Evolutionary conservation across 2,329 filamentous ascomycete species (phyloP).

Genomic region (Ilyonectria robusta): DNA sequence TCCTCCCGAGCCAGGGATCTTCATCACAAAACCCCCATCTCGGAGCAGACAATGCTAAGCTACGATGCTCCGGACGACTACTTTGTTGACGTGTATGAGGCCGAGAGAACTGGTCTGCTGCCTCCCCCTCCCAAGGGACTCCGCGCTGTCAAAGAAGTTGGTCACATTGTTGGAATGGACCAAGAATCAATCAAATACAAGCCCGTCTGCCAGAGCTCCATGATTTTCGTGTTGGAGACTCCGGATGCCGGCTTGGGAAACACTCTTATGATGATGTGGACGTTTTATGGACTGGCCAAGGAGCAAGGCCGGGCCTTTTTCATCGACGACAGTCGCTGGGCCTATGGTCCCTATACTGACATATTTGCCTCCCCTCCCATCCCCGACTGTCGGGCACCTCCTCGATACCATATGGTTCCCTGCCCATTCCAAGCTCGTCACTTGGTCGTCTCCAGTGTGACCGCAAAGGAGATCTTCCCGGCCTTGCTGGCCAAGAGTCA

Average conservation of each 20-base stretch:
- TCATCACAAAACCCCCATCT: conserved; percentile 52
- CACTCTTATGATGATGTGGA: conserved; percentile 85
- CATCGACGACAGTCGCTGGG: conserved; percentile 87
- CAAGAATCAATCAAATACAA: conserved; percentile 60
- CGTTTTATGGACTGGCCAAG: conserved; percentile 84
- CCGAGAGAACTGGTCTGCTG: conserved; percentile 75
- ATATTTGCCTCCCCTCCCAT: conserved; percentile 79
- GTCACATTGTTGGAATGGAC: conserved; percentile 64
- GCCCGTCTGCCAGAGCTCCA: conserved; percentile 75
- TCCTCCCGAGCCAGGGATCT: conserved; percentile 69
- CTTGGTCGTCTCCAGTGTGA: conserved; percentile 80
- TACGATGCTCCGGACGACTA: conserved; percentile 76
- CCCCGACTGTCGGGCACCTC: conserved; percentile 78
- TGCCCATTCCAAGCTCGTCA: conserved; percentile 84
- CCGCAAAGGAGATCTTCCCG: conserved; percentile 75
- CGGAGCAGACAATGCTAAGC: conserved; percentile 61
- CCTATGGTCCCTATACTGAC: conserved; percentile 81
- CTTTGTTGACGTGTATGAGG: conserved; percentile 83
- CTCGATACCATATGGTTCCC: conserved; percentile 82
- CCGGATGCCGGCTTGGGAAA: conserved; percentile 83
- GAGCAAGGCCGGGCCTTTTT: conserved; percentile 84
- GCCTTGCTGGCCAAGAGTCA: conserved; percentile 59
- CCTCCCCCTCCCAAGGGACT: conserved; percentile 57
- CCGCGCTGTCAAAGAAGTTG: conserved; percentile 55
- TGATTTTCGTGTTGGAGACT: conserved; percentile 84